Evolutionary conservation across 805 yeast genomes (phyloP).

Genomic region (Metschnikowia amazonensis): DNA sequence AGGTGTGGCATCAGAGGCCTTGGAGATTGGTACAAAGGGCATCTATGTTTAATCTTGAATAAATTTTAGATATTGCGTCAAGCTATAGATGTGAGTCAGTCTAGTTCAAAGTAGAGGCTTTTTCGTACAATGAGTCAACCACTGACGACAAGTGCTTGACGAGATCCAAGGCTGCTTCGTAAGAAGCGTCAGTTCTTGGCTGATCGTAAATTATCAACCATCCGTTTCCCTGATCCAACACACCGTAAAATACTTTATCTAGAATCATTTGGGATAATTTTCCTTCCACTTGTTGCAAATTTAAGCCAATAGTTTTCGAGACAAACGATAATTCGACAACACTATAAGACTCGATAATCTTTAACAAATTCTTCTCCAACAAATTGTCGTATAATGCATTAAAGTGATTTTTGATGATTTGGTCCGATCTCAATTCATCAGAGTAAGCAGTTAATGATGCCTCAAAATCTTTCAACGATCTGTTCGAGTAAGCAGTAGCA

Average conservation of each 20-base stretch:
- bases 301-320: constrained; percentile 83
- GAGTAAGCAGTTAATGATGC: constrained; percentile 68
- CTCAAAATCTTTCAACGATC: constrained; percentile 90
- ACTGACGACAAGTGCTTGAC: constrained; percentile 82
- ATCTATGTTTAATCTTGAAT: constrained; percentile 26
- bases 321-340: constrained; percentile 92
- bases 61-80: neutral
- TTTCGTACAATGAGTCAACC: constrained; percentile 88
- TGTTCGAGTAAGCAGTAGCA: constrained; percentile 81
- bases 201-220: constrained; percentile 91
- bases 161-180: constrained; percentile 81
- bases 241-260: constrained; percentile 94
- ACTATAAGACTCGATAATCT: constrained; percentile 93
- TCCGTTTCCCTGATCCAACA: constrained; percentile 96
- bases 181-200: constrained; percentile 83
- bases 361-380: constrained; percentile 87
- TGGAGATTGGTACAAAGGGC: constrained; percentile 43
- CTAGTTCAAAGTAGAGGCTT: constrained; percentile 80
- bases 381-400: constrained; percentile 89
- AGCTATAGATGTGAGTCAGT: neutral
- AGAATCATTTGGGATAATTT: constrained; percentile 94
- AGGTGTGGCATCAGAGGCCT: constrained; percentile 52
- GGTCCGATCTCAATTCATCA: constrained; percentile 76
- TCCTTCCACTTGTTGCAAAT: constrained; percentile 84
- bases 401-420: constrained; percentile 86